phyloP scores from a whole-genome alignment of 352 stramenopile genomes.

The Phytophthora agathidicida region DNA sequence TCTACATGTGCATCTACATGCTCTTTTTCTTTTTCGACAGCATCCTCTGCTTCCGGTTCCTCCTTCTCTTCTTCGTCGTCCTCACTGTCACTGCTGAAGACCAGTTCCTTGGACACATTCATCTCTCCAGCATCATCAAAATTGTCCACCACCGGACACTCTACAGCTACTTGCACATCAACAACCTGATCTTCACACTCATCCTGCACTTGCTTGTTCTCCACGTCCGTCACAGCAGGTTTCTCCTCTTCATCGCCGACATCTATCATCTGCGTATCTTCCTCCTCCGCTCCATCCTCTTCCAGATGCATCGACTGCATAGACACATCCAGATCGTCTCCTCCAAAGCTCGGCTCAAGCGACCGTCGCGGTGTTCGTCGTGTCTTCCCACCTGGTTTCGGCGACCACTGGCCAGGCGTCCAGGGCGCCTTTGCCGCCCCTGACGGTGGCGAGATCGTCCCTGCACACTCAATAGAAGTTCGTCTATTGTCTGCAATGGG shows the following conservation, averaged over 20 bases:
- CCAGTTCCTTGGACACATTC: constrained; percentile 44
- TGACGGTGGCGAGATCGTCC: constrained; percentile 32
- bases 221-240: background rate
- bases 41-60: constrained; percentile 3
- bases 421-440: constrained; percentile 38
- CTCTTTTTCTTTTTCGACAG: constrained; percentile 9
- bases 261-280: constrained; percentile 42
- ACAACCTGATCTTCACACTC: constrained; percentile 2
- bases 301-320: constrained; percentile 77
- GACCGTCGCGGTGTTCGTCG: constrained; percentile 26
- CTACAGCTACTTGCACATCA: constrained; percentile 9
- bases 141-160: constrained; percentile 12
- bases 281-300: constrained; percentile 25
- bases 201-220: background rate
- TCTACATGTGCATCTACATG: background rate
- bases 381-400: constrained; percentile 25
- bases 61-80: constrained; percentile 26
- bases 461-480: constrained; percentile 29
- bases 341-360: constrained; percentile 32
- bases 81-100: constrained; percentile 51
- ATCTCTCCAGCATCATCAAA: constrained; percentile 39
- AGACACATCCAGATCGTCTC: constrained; percentile 57
- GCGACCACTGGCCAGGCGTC: constrained; percentile 27
- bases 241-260: constrained; percentile 16
- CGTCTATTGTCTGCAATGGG: constrained; percentile 49